Evolutionary conservation across 2,329 filamentous ascomycete species (phyloP).

Genomic region (Diaporthe longicolla): DNA sequence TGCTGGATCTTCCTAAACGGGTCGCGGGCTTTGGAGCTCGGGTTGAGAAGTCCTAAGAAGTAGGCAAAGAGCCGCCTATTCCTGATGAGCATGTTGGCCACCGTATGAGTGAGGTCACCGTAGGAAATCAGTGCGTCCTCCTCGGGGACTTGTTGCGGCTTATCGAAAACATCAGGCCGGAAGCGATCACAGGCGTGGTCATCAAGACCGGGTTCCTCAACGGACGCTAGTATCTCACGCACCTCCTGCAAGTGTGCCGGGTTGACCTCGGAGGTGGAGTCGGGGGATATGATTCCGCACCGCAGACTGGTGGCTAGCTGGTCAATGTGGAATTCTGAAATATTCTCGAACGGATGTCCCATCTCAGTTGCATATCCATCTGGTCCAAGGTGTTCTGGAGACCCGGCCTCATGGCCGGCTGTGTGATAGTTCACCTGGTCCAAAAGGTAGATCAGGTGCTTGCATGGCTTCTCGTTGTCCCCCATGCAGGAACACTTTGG

Average conservation of each 20-base stretch:
- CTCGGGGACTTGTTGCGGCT: constrained; percentile 45
- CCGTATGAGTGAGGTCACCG: constrained; percentile 64
- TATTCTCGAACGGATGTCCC: constrained; percentile 63
- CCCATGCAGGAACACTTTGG: constrained; percentile 63
- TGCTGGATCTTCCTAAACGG: constrained; percentile 64
- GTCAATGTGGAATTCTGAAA: constrained; percentile 66
- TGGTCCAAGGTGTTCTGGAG: constrained; percentile 52
- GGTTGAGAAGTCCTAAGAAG: constrained; percentile 62
- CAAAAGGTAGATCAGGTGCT: constrained; percentile 68
- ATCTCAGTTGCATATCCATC: constrained; percentile 62
- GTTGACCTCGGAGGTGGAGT: constrained; percentile 48
- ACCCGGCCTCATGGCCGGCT: constrained; percentile 50
- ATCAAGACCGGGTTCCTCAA: constrained; percentile 52
- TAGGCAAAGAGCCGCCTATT: constrained; percentile 69
- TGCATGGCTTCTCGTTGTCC: constrained; percentile 57
- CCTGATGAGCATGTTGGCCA: constrained; percentile 67
- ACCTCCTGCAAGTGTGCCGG: constrained; percentile 62
- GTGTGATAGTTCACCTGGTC: constrained; percentile 66
- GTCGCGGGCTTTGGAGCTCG: constrained; percentile 61
- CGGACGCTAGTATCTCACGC: constrained; percentile 65
- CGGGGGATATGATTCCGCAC: constrained; percentile 57
- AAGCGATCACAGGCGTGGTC: constrained; percentile 58
- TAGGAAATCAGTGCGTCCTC: constrained; percentile 56
- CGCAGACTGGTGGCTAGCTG: constrained; percentile 67
- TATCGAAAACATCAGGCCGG: constrained; percentile 62